Base-by-base conservation (phyloP, 2,329 filamentous ascomycete species). In the Colletotrichum godetiae region DNA sequence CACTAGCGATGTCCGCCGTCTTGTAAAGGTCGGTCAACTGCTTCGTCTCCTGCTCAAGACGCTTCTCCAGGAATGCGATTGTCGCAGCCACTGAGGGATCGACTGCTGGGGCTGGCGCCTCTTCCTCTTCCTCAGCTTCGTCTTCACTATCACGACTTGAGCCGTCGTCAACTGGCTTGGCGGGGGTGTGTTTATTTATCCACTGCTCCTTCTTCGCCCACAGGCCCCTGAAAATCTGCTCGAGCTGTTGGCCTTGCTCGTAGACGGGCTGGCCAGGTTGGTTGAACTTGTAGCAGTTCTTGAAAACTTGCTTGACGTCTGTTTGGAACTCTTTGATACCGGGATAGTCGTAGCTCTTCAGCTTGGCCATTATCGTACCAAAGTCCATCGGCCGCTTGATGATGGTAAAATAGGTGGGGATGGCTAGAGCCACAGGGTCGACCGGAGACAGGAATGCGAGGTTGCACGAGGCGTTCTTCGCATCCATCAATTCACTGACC, bases 311-410 rank as follows among this genome's bases (percentile, higher is more conserved):
- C 61, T 91, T 89, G 67, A 98, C 90, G 78, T 97, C 95, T 72
- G 89, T 89, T 79, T 97, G 93, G 77, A 98, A 95, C 58, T 98
- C 95, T 81, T 95, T 95, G 1, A 94, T 88, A 69, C 89, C 94
- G 76, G 91, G 89, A 79, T 98, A 98, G 68, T 95, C 90, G 31
- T 95, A 95, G 13, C 87, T 87, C 77, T 92, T 91, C 53, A 98
- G 87, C 83, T 97, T 97, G 55, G 88, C 88, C 46, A 90, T 87
- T 79, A 98, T 93, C n/a, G 94, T 98, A 19, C 89, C 88, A 62
- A 98, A 87, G 81, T 99, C 96, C 96, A 98, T 99, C 0, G 97
- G 97, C 81, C 95, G 95, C 87, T 98, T 98, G 84, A 99, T 95
- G 74, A 98, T 87, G 78, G 93, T 95, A 81, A 97, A 94, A 81